phyloP scores from a whole-genome alignment of 495 filamentous ascomycete species.

The Chaetomium tenue region DNA sequence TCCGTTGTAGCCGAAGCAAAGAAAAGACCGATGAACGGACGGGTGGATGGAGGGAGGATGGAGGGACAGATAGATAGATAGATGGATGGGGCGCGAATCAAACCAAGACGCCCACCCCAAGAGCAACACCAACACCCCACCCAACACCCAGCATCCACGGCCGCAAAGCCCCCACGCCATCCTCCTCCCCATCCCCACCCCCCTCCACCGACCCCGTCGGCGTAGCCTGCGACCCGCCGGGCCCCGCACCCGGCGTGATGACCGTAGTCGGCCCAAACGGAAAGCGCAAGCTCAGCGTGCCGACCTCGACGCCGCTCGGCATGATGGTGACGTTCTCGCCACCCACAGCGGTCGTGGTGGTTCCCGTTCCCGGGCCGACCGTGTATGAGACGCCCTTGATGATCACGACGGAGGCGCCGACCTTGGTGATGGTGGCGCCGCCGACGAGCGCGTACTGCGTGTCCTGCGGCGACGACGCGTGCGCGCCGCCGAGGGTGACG shows the following conservation, averaged over 20 bases:
- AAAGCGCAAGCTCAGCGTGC: conserved; percentile 40
- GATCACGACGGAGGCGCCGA: conserved; percentile 51
- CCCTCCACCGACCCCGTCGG: not conserved
- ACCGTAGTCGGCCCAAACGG: conserved; percentile 47
- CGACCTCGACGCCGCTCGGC: conserved; percentile 46
- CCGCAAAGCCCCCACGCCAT: not conserved
- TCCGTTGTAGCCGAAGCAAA: not conserved
- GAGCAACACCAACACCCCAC: conserved; percentile 10
- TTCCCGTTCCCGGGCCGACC: conserved; percentile 38
- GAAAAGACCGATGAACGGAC: not conserved
- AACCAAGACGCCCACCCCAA: conserved; percentile 4
- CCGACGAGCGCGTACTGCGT: conserved; percentile 47
- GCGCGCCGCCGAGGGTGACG: conserved; percentile 43
- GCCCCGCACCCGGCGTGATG: conserved; percentile 31
- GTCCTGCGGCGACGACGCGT: conserved; percentile 29
- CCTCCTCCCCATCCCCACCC: conserved; percentile 15
- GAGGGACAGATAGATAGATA: not conserved
- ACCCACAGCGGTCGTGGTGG: conserved; percentile 44
- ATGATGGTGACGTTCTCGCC: conserved; percentile 49
- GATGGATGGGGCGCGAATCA: not conserved
- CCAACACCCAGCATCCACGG: conserved; percentile 17
- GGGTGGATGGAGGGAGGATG: not conserved
- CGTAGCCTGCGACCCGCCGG: not conserved
- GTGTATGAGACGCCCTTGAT: conserved; percentile 48
- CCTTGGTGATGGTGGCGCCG: conserved; percentile 48